Conservation (phyloP, 345 rosid genomes). For the Theobroma cacao region DNA sequence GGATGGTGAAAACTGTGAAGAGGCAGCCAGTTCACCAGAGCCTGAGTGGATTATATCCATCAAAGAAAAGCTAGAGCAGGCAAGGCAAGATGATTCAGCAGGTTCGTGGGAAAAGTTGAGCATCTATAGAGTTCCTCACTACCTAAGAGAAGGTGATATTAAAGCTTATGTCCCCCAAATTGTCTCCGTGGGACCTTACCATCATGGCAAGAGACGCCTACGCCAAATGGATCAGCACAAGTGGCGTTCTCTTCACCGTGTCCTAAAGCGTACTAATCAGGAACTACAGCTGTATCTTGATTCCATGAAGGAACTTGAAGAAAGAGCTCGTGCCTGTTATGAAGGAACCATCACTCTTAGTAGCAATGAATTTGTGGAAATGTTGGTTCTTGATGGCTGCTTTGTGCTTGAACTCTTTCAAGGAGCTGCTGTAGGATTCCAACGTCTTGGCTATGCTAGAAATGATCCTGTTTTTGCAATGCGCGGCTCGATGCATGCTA, state of each 20-base stretch:
- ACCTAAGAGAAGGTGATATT: conserved; percentile 65
- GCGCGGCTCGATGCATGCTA: conserved; percentile 90
- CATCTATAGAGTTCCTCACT: conserved; percentile 58
- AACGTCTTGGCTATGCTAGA: conserved; percentile 60
- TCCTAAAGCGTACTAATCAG: conserved; percentile 58
- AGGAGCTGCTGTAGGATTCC: conserved; percentile 73
- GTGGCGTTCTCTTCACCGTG: conserved; percentile 69
- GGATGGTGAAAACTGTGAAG: conserved; percentile 23
- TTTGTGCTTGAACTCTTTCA: conserved; percentile 75
- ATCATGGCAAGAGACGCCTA: conserved; percentile 65
- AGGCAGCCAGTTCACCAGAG: conserved; percentile 29
- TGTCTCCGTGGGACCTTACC: conserved; percentile 81
- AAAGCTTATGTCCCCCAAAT: conserved; percentile 75
- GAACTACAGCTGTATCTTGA: conserved; percentile 57
- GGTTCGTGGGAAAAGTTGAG: conserved; percentile 58
- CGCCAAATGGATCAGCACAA: conserved; percentile 79
- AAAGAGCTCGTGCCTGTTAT: conserved; percentile 62
- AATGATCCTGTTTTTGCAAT: conserved; percentile 81
- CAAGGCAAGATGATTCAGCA: conserved; percentile 55
- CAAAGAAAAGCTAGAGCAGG: conserved; percentile 57
- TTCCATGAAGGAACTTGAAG: conserved; percentile 63
- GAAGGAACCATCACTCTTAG: conserved; percentile 51
- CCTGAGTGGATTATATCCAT: conserved; percentile 71
- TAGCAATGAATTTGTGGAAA: conserved; percentile 76
- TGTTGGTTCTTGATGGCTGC: conserved; percentile 88